Conservation (phyloP, 495 filamentous ascomycete genomes). For the Aspergillus incahuasiensis region DNA sequence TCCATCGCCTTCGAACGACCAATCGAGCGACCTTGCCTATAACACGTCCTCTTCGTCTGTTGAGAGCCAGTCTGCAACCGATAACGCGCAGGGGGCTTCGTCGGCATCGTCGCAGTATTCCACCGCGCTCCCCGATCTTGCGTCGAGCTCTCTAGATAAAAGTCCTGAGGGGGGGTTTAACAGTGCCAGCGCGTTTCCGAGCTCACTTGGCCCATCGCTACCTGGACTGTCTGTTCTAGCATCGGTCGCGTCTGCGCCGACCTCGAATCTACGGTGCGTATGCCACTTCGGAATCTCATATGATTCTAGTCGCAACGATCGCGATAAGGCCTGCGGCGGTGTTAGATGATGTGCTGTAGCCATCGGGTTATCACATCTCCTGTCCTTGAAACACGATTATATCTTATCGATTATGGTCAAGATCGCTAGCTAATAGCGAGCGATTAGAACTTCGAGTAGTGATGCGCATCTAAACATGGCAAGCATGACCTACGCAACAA, state of each 20-base stretch:
- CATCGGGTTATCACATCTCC: background rate
- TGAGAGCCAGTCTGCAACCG: constrained; percentile 20
- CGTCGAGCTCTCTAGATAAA: constrained; percentile 23
- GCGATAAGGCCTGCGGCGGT: background rate
- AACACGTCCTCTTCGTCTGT: constrained; percentile 21
- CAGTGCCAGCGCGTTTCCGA: constrained; percentile 25
- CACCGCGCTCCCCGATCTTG: constrained; percentile 32
- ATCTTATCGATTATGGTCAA: constrained; percentile 10
- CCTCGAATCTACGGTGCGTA: constrained; percentile 64
- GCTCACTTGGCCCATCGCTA: constrained; percentile 41
- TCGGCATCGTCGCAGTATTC: constrained; percentile 37
- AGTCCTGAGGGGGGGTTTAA: constrained; percentile 22
- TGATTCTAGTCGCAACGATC: background rate
- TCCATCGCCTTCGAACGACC: constrained; percentile 38
- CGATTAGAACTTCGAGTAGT: constrained; percentile 45
- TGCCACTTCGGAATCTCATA: background rate
- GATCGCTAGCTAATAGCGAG: constrained; percentile 28
- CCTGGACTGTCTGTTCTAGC: constrained; percentile 60
- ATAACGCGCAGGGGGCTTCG: constrained; percentile 27
- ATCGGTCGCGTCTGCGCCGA: constrained; percentile 54
- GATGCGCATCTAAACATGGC: constrained; percentile 49
- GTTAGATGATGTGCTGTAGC: background rate
- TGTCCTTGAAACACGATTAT: background rate
- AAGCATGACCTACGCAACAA: constrained; percentile 57
- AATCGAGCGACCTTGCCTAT: constrained; percentile 35